Percentiles rank a stretch among this genome's conserved stretches.
Evolutionary conservation across 1,284 basidiomycete genomes (phyloP).

Genomic region (Binderoboletus segoi): DNA sequence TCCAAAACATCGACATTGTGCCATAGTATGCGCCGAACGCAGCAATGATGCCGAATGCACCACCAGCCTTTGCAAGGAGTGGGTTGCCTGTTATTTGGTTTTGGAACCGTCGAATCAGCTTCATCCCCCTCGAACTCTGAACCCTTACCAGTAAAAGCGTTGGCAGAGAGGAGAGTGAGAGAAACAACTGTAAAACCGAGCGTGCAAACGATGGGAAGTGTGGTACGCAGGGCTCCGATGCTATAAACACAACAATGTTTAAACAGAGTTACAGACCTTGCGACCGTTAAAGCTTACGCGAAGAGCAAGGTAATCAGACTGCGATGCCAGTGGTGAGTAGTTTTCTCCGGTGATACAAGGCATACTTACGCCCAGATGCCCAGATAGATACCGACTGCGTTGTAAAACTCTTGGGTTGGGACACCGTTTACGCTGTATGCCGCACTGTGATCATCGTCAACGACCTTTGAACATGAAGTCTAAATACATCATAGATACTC

Average conservation of each 20-base stretch:
- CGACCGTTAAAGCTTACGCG: slow-evolving; percentile 9
- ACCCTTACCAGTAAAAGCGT: slow-evolving; percentile 28
- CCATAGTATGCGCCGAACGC: slow-evolving; percentile 35
- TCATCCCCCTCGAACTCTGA: background rate
- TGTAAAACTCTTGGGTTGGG: slow-evolving; percentile 25
- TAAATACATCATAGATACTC: slow-evolving; percentile 3
- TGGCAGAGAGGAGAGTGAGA: slow-evolving; percentile 27
- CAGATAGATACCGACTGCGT: slow-evolving; percentile 32
- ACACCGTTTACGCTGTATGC: slow-evolving; percentile 30
- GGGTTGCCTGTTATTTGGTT: slow-evolving; percentile 17
- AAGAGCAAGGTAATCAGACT: slow-evolving; percentile 26
- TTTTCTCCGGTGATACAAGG: background rate
- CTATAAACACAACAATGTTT: slow-evolving; percentile 9
- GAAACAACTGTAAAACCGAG: slow-evolving; percentile 28
- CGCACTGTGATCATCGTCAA: slow-evolving; percentile 17
- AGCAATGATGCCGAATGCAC: slow-evolving; percentile 29
- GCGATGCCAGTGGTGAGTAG: background rate
- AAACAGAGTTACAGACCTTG: background rate
- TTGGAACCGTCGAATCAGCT: slow-evolving; percentile 4
- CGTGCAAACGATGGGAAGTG: slow-evolving; percentile 26
- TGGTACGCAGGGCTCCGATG: slow-evolving; percentile 31
- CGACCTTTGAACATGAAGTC: background rate
- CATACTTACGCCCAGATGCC: slow-evolving; percentile 21
- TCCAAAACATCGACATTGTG: slow-evolving; percentile 30
- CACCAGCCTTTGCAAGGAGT: slow-evolving; percentile 31